Base-by-base conservation (phyloP, 306 rosid species). In the Cicer cuneatum region DNA sequence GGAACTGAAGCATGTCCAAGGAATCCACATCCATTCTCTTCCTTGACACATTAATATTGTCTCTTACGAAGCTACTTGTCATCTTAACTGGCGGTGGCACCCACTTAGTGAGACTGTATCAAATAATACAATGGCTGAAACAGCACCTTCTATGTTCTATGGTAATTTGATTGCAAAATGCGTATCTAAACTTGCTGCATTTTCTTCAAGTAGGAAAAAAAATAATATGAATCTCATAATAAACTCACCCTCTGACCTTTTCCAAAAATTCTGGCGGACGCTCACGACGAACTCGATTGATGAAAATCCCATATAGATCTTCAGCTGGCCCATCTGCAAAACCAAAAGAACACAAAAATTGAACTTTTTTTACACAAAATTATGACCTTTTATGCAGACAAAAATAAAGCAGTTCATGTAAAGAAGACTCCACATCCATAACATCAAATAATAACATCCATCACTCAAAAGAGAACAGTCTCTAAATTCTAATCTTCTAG, bases 1-100 rank as follows among this genome's bases (percentile, higher is more conserved):
- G 97, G 76, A 94, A 94, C 85, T 91, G 98, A 86, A 94, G 98
- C 98, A 94, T 94, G 83, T 94, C 98, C 85, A 94, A 81, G 60
- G 97, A 87, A 72, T 86, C 80, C 65, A 93, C 97, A 61, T 91
- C 98, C 98, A 93, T 93, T 85, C 98, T 93, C 89, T 84, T 93
- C 79, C 92, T 85, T 39, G 98, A 93, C 49, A 90, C 77, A 78
- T 93, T 81, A 15, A 91, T 90, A 80, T 87, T 91, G 64, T 91
- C 97, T 86, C 91, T 87, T 53, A 93, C 98, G 73, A 46, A 89
- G 82, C 86, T 87, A 69, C 93, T 83, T 19, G 98, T 89, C 98
- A 93, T 93, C 93, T 90, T 93, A 74, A 93, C 97, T 13, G 98
- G 97, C 3, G 96, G 94, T 1, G 97, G 97, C 86, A 93, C 98